Percentiles rank a stretch among this genome's conserved stretches.
These are phyloP conservation scores for Calonectria pseudoreteaudii DNA, from an alignment of 2,329 filamentous ascomycete species.

Conservation along the genomic window DNA sequence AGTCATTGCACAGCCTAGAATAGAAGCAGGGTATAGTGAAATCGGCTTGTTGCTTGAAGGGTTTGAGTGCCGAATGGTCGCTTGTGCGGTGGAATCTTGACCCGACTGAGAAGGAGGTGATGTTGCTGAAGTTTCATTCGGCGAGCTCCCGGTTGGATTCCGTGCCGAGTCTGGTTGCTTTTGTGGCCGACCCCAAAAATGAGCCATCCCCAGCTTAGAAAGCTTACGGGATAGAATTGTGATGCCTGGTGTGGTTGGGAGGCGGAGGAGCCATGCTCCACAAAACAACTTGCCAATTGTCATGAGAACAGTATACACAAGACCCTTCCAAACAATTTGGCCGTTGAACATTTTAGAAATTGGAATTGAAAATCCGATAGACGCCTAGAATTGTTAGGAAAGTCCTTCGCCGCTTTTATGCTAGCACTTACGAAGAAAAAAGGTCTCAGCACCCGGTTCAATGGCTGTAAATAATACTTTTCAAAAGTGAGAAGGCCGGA, in stretches of 20 bases:
- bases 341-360: slow-evolving; percentile 76
- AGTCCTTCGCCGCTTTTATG: fast-evolving
- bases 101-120: not conserved
- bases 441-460: slow-evolving; percentile 70
- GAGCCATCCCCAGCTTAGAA: not conserved
- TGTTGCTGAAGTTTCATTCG: not conserved
- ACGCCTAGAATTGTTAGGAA: slow-evolving; percentile 52
- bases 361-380: slow-evolving; percentile 83
- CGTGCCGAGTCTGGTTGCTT: not conserved
- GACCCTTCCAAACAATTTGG: slow-evolving; percentile 75
- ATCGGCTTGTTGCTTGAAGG: slow-evolving; percentile 58
- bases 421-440: slow-evolving; percentile 74
- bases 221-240: not conserved
- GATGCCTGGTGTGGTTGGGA: not conserved
- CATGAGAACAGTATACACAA: slow-evolving; percentile 81
- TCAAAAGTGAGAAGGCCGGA: slow-evolving; percentile 5
- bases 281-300: slow-evolving; percentile 69
- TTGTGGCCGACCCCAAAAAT: not conserved
- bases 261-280: slow-evolving; percentile 64
- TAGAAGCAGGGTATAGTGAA: slow-evolving; percentile 75
- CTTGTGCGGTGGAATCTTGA: not conserved
- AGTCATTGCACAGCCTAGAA: slow-evolving; percentile 77
- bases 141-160: not conserved
- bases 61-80: slow-evolving; percentile 10
- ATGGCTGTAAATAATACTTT: slow-evolving; percentile 49